Conservation (phyloP, 306 rosid species). For the Gynostemma pentaphyllum region DNA sequence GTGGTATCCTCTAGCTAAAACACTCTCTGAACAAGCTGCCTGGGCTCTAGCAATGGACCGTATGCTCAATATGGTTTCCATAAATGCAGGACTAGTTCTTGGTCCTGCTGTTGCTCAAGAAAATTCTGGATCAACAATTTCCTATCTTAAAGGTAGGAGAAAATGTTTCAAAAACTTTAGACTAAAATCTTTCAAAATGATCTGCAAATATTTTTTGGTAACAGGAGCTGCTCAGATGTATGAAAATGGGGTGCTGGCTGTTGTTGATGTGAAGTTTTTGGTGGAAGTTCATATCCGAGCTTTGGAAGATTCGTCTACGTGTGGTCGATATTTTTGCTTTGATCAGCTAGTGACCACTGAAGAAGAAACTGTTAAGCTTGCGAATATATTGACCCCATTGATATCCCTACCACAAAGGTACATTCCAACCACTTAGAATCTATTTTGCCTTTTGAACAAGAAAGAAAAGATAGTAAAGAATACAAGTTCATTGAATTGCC, state of each 20-base stretch:
- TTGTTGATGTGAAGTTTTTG: slow-evolving; percentile 24
- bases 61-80: slow-evolving; percentile 28
- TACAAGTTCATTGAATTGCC: background rate
- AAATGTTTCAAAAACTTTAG: background rate
- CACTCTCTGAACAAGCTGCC: slow-evolving; percentile 34
- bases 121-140: slow-evolving; percentile 21
- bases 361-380: slow-evolving; percentile 29
- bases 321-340: slow-evolving; percentile 36
- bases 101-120: slow-evolving; percentile 26
- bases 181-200: background rate
- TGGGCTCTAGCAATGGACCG: slow-evolving; percentile 47
- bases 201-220: background rate
- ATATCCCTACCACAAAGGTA: slow-evolving; percentile 32
- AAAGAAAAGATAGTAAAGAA: background rate
- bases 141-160: slow-evolving; percentile 27
- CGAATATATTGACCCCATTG: slow-evolving; percentile 26
- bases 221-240: slow-evolving; percentile 43
- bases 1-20: slow-evolving; percentile 37
- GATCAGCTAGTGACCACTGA: slow-evolving; percentile 22
- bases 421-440: background rate
- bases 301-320: slow-evolving; percentile 28
- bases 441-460: background rate
- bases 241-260: slow-evolving; percentile 33
- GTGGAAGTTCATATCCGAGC: slow-evolving; percentile 29
- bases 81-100: slow-evolving; percentile 32